These are phyloP conservation scores for Pichia sporocuriosa DNA, from an alignment of 805 yeast species.

Conservation along the genomic window DNA sequence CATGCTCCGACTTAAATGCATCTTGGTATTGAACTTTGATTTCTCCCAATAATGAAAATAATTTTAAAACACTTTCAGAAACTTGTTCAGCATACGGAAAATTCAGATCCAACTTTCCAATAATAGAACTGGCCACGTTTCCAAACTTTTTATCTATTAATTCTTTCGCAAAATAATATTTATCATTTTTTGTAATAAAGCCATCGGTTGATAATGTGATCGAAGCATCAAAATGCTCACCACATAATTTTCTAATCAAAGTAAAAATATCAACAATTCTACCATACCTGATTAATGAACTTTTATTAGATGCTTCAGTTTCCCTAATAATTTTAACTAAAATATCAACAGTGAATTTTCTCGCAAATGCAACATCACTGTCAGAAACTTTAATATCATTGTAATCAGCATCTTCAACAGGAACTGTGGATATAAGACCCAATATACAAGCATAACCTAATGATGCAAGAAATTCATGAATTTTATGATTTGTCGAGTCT, in stretches of 20 bases:
- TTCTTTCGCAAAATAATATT: conserved; percentile 54
- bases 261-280: conserved; percentile 49
- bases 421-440: conserved; percentile 53
- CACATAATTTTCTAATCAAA: conserved; percentile 37
- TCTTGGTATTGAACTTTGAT: conserved; percentile 52
- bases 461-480: conserved; percentile 53
- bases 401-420: conserved; percentile 41
- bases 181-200: conserved; percentile 49
- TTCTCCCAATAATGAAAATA: conserved; percentile 50
- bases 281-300: conserved; percentile 43
- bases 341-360: conserved; percentile 68
- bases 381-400: conserved; percentile 49
- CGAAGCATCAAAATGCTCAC: conserved; percentile 32
- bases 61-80: conserved; percentile 51
- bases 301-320: conserved; percentile 30
- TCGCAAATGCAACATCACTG: conserved; percentile 62
- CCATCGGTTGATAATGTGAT: conserved; percentile 36
- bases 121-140: conserved; percentile 45
- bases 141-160: conserved; percentile 65
- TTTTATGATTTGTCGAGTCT: conserved; percentile 32
- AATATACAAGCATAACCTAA: conserved; percentile 56
- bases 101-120: conserved; percentile 67
- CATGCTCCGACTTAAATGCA: conserved; percentile 39
- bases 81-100: conserved; percentile 59
- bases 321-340: conserved; percentile 57